Percentiles rank a stretch among this genome's conserved stretches.
These are phyloP conservation scores for Neltuma alba DNA, from an alignment of 306 rosid genomes.

Conservation along the genomic window DNA sequence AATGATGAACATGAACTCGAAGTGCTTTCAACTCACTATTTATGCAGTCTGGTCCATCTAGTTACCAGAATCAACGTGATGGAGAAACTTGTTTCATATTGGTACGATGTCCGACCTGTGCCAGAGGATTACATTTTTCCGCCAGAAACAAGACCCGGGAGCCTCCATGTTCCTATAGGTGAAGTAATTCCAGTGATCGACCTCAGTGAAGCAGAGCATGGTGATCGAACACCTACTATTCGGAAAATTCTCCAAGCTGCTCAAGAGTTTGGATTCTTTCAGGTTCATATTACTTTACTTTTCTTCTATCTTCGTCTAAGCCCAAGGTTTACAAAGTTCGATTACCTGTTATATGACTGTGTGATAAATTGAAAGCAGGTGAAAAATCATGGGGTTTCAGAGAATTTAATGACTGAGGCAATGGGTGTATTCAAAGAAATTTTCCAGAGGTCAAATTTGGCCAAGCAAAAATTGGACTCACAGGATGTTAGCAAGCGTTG, in stretches of 20 bases:
- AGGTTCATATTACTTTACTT: not conserved
- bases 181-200: conserved; percentile 22
- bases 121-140: conserved; percentile 20
- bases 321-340: not conserved
- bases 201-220: conserved; percentile 9
- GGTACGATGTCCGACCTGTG: not conserved
- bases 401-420: conserved; percentile 2
- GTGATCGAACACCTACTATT: not conserved
- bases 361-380: conserved; percentile 9
- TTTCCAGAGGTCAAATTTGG: not conserved
- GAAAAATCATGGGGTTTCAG: conserved; percentile 29
- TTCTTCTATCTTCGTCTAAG: not conserved
- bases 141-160: conserved; percentile 21
- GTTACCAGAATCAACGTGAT: not conserved
- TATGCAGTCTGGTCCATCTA: not conserved
- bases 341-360: not conserved
- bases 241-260: conserved; percentile 2
- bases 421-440: conserved; percentile 26
- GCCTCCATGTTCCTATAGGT: not conserved
- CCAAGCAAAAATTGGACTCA: not conserved
- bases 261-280: conserved; percentile 25
- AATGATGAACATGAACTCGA: not conserved
- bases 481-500: too few species aligned
- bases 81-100: conserved; percentile 15
- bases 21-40: not conserved